These are phyloP conservation scores for Pichia manshurica DNA, from an alignment of 805 yeast genomes.

Conservation along the genomic window DNA sequence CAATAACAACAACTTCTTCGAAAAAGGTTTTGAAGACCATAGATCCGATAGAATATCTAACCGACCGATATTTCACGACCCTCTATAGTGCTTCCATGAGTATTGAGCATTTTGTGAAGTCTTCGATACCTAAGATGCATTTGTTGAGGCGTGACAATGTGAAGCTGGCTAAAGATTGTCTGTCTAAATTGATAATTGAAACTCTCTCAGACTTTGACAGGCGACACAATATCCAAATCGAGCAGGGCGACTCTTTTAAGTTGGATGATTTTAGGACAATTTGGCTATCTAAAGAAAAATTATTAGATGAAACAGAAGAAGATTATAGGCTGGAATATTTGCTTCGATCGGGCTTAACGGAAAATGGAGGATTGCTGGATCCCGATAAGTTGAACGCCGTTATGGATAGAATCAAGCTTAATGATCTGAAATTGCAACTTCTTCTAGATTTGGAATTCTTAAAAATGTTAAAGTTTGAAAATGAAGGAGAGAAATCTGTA, in stretches of 20 bases:
- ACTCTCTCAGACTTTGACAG: slow-evolving; percentile 20
- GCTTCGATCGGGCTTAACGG: no score
- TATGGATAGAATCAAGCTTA: slow-evolving; percentile 17
- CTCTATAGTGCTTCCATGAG: slow-evolving; percentile 25
- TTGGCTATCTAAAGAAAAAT: slow-evolving; percentile 2
- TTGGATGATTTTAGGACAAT: not conserved
- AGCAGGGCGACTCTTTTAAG: not conserved
- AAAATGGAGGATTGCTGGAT: not conserved
- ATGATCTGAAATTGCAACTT: slow-evolving; percentile 29
- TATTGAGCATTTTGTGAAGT: slow-evolving; percentile 28
- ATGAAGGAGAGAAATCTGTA: not conserved
- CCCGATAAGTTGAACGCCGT: slow-evolving; percentile 6
- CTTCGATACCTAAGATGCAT: slow-evolving; percentile 28
- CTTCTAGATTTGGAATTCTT: slow-evolving; percentile 26
- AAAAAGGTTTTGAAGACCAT: slow-evolving; percentile 12
- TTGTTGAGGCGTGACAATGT: slow-evolving; percentile 23
- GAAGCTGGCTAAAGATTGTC: slow-evolving; percentile 17
- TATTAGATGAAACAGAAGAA: slow-evolving; percentile 1
- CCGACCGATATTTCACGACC: slow-evolving; percentile 24
- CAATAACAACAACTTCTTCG: not conserved
- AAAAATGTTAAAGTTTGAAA: slow-evolving; percentile 12
- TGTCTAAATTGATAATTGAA: slow-evolving; percentile 18
- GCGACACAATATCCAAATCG: slow-evolving; percentile 12
- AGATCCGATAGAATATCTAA: slow-evolving; percentile 26
- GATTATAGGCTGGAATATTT: not conserved